phyloP scores from a whole-genome alignment of 768 basidiomycete species.

The Lactifluus rugatus region DNA sequence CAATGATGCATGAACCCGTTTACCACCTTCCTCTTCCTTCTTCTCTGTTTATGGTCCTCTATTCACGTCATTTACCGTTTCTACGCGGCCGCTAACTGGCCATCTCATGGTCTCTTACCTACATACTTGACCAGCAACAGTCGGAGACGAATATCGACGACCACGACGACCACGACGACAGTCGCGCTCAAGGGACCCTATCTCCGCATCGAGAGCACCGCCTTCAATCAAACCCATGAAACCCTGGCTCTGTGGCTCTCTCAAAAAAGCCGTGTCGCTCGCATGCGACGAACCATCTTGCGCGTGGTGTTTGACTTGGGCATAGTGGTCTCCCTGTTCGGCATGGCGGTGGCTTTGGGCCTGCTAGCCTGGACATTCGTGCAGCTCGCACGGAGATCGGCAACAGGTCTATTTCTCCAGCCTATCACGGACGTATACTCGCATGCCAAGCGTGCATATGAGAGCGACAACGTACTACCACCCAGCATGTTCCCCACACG shows the following conservation, averaged over 20 bases:
- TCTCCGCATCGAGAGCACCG: slow-evolving; percentile 16
- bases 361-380: slow-evolving; percentile 10
- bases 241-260: neutral
- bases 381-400: slow-evolving; percentile 4
- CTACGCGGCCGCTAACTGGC: neutral
- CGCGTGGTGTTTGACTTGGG: slow-evolving; percentile 27
- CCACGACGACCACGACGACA: slow-evolving; percentile 2
- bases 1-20: slow-evolving; percentile 3
- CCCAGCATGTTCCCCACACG: neutral
- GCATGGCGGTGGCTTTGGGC: slow-evolving; percentile 11
- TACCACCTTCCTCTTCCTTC: neutral
- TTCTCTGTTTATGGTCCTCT: slow-evolving; percentile 1
- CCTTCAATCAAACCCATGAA: slow-evolving; percentile 13
- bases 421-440: neutral
- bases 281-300: slow-evolving; percentile 23
- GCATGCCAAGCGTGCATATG: neutral
- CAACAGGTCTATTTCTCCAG: neutral
- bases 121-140: neutral
- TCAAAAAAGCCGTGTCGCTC: slow-evolving; percentile 3
- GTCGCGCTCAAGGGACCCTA: slow-evolving; percentile 4
- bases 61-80: slow-evolving; percentile 2
- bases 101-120: neutral
- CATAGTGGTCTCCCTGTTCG: slow-evolving; percentile 2
- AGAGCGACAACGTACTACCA: neutral
- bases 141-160: too few species aligned